Evolutionary conservation across 805 yeast species (phyloP).

Genomic region (Ascoidea rubescens): DNA sequence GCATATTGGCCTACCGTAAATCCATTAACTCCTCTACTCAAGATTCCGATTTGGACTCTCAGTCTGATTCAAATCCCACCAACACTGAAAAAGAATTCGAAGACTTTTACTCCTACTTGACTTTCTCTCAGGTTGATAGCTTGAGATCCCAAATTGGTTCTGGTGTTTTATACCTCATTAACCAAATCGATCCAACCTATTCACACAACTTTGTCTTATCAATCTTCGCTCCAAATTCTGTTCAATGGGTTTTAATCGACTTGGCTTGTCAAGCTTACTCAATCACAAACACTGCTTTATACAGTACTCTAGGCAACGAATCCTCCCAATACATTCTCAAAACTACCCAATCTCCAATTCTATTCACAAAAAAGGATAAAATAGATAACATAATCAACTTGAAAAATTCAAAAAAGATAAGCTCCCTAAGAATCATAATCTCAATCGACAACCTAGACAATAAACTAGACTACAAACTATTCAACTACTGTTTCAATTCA

Average conservation of each 20-base stretch:
- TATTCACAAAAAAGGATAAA: constrained; percentile 32
- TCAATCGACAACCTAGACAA: constrained; percentile 28
- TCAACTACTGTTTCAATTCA: constrained; percentile 13
- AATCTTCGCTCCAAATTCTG: neutral
- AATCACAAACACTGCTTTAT: neutral
- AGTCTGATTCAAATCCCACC: too few relatives aligned
- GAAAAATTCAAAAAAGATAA: constrained; percentile 15
- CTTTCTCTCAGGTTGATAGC: neutral
- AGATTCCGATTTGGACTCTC: too few relatives aligned
- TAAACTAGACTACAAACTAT: constrained; percentile 15
- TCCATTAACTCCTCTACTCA: too few relatives aligned
- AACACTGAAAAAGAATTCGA: neutral
- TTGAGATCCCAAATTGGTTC: neutral
- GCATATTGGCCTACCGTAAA: neutral
- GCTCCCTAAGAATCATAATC: constrained; percentile 22
- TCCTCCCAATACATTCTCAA: constrained; percentile 50
- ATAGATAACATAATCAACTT: constrained; percentile 25
- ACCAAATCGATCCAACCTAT: neutral
- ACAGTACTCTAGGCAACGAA: constrained; percentile 18
- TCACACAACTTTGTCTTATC: neutral
- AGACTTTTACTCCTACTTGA: neutral
- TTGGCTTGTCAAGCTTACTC: neutral
- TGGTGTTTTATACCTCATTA: neutral
- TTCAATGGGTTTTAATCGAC: neutral
- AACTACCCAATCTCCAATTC: constrained; percentile 39